Evolutionary conservation across 192 early-diverging fungal species (phyloP), one percentile per base, ranked within the genome.

Genomic region (Coemansia sp.): DNA sequence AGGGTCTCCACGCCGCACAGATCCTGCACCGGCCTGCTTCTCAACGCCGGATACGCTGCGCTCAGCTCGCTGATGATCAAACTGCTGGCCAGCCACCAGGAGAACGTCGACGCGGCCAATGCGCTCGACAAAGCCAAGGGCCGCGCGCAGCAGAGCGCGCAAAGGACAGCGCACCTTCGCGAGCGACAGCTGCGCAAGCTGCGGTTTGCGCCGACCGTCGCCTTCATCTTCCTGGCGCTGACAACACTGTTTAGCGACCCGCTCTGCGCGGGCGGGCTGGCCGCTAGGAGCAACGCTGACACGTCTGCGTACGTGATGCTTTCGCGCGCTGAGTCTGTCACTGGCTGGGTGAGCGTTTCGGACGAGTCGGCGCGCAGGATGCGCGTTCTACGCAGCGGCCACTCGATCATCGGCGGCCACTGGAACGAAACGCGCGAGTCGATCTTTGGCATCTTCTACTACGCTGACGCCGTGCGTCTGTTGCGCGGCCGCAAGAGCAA

Each of bases 381-480:
- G 44, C 87, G 90, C 5, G 49, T 95, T 26, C 79, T 97, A 81
- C 91, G 94, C 65, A 89, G 89, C 69, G 94, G 95, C 26, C 92
- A 97, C 69, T 94, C 93, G 35, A 75, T 97, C 44, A 85, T 97
- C 39, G 95, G 95, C 33, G 94, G 93, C n/a, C 77, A 87, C 38
- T 95, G 88, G 84, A 75, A 80, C 21, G 58, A 79, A 7, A 87
- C 89, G 7, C 69, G 72, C 5, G 92, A 93, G 57, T 92, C 91
- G 1, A 86, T 92, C 12, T 97, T 92, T 85, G 88, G 86, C 26
- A 73, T 86, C 4, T 95, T 97, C 66, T 94, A 97, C 78, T 90
- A 89, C 66, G 81, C 92, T 53, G 92, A 92, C 69, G 93, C 91
- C 83, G 90, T 86, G 52, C 83, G 85, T 18, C 82, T 86, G 52